Evolutionary conservation across 768 basidiomycete species (phyloP).

Genomic region (Roridomyces roridus): DNA sequence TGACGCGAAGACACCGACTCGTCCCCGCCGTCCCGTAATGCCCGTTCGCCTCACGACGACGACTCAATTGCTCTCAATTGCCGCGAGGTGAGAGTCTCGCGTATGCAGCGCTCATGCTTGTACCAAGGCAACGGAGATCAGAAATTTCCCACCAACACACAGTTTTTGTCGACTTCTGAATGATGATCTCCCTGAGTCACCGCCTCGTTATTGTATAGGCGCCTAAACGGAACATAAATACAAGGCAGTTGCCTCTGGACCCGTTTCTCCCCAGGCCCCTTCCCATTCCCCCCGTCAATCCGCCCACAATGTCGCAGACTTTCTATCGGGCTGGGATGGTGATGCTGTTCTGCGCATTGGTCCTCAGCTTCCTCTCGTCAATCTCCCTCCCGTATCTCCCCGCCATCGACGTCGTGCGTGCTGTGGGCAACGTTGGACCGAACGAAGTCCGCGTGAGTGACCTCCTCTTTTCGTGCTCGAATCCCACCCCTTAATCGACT

Average conservation of each 20-base stretch:
- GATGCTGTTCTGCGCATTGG: conserved; percentile 22
- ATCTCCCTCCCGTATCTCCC: conserved; percentile 27
- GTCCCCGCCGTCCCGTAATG: too few species aligned
- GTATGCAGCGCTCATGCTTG: too few species aligned
- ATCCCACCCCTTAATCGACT: too few species aligned
- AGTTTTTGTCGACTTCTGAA: too few species aligned
- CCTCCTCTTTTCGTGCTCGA: not conserved
- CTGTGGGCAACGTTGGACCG: too few species aligned
- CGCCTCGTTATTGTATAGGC: not conserved
- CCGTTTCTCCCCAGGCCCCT: not conserved
- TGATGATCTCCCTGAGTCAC: too few species aligned
- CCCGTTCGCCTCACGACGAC: too few species aligned
- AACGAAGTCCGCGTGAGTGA: conserved; percentile 15
- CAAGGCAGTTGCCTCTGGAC: not conserved
- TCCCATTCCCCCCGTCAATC: not conserved
- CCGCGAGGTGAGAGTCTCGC: too few species aligned
- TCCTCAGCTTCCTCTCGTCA: conserved; percentile 23
- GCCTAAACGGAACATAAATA: conserved; percentile 13
- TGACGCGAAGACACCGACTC: too few species aligned
- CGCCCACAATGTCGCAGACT: conserved; percentile 13
- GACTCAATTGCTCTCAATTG: too few species aligned
- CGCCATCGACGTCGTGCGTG: conserved; percentile 22
- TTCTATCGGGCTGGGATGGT: conserved; percentile 17
- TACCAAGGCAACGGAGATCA: too few species aligned
- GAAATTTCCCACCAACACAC: too few species aligned